Percentiles rank a stretch among this genome's conserved stretches.
Conservation (phyloP, 202 grass and related monocot genomes). For the Saccharum hybrid region DNA sequence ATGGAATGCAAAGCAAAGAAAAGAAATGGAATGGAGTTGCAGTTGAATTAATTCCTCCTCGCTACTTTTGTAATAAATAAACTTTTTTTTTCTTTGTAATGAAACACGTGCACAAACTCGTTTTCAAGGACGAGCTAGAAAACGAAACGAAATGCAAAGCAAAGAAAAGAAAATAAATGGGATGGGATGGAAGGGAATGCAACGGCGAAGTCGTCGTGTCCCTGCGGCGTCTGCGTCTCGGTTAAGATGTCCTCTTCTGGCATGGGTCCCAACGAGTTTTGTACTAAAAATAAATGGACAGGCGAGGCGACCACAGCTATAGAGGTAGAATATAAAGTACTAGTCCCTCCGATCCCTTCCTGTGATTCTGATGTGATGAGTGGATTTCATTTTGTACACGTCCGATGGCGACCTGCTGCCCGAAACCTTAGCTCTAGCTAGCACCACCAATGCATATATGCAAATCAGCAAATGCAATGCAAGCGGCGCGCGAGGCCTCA, state of each 20-base stretch:
- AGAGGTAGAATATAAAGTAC: not conserved
- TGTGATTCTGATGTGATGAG: constrained; percentile 22
- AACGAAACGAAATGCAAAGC: not conserved
- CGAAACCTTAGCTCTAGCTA: constrained; percentile 17
- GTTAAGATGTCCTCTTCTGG: constrained; percentile 40
- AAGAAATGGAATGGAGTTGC: too few species aligned
- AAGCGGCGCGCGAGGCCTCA: not conserved
- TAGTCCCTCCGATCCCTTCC: too few species aligned
- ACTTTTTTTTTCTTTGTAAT: too few species aligned
- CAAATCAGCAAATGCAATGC: not conserved
- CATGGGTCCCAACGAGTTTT: constrained; percentile 9
- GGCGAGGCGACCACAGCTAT: not conserved
- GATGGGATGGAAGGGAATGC: not conserved
- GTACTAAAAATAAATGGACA: not conserved
- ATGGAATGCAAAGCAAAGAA: too few species aligned
- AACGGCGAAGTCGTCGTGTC: not conserved
- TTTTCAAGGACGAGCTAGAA: not conserved
- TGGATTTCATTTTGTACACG: constrained; percentile 31
- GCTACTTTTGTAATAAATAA: too few species aligned
- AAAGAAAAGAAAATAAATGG: not conserved
- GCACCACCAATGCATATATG: not conserved
- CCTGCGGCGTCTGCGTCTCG: not conserved
- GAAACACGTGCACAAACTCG: not conserved
- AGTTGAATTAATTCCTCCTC: too few species aligned
- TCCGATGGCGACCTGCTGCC: constrained; percentile 48